Percentiles rank a stretch among this genome's conserved stretches.
These are phyloP conservation scores for Coniochaeta prunicola DNA, from an alignment of 2,329 filamentous ascomycete genomes.

Conservation along the genomic window DNA sequence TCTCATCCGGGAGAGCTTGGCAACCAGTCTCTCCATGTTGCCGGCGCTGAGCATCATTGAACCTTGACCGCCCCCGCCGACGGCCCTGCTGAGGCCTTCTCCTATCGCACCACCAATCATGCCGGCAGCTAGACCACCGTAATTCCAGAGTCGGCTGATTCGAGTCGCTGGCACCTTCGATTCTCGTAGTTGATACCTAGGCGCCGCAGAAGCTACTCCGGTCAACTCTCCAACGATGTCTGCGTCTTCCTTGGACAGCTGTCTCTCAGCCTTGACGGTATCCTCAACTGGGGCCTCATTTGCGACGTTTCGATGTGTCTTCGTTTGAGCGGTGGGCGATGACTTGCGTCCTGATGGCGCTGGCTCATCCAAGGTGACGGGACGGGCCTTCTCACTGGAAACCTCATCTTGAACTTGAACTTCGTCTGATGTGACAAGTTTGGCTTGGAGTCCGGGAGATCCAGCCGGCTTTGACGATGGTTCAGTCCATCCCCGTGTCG, in stretches of 20 bases:
- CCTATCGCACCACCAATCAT: slow-evolving; percentile 91
- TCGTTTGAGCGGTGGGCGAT: not conserved
- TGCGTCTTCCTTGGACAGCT: slow-evolving; percentile 18
- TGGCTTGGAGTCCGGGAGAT: not conserved
- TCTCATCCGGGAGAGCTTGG: slow-evolving; percentile 91
- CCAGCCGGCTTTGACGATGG: not conserved
- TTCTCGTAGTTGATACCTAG: slow-evolving; percentile 67
- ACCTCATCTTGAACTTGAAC: not conserved
- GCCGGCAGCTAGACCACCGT: slow-evolving; percentile 83
- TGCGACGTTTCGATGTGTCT: not conserved
- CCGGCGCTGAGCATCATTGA: slow-evolving; percentile 80
- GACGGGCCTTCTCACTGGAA: not conserved
- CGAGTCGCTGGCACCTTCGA: slow-evolving; percentile 86
- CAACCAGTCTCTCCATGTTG: slow-evolving; percentile 89
- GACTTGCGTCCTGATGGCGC: not conserved
- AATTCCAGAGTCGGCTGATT: slow-evolving; percentile 87
- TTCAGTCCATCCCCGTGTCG: not conserved
- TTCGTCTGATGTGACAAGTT: not conserved
- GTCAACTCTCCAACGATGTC: slow-evolving; percentile 14
- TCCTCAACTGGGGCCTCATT: not conserved
- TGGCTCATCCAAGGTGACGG: not conserved
- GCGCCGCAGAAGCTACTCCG: slow-evolving; percentile 14
- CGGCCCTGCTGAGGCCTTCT: slow-evolving; percentile 73
- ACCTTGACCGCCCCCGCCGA: slow-evolving; percentile 59
- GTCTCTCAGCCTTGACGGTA: not conserved